Base-by-base conservation (phyloP, 179 eudicot genomes). In the Beta macrorhiza region DNA sequence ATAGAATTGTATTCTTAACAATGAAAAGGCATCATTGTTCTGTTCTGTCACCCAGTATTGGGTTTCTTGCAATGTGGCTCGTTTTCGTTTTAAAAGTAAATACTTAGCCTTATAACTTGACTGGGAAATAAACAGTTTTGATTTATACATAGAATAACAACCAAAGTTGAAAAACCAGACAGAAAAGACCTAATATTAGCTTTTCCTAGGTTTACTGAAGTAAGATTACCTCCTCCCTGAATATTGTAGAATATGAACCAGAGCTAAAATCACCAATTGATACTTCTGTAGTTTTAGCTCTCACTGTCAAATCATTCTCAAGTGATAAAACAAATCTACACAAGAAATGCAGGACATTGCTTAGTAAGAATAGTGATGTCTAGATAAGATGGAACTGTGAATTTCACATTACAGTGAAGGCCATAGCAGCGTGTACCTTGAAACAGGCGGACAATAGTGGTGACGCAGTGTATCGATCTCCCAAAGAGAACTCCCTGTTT, bases 401-500 rank as follows among this genome's bases (percentile, higher is more conserved):
- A 45, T 73, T 47, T 25, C 42, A 67, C 72, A 45, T 20, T 2
- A 29, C 13, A 83, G 25, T 45, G 37, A 53, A 78, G 56, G 75
- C 61, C 47, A 59, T 22, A 69, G 67, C 32, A 59, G 67, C 79
- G 52, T 13, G 73, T 86, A 96, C 99, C 99, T 93, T 37, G 99
- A 93, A 80, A 96, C 97, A 68, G 95, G 92, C 0, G 98, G 96
- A 75, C 98, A 94, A 79, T 96, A 96, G 76, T 96, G 97, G 87
- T 94, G 94, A 56, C 90, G 94, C 32, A 92, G 96, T 53, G 92
- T 89, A 80, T 96, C 98, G 45, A 96, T 88, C 81, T 96, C 99
- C 99, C 99, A 96, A 42, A 96, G 94, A 78, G 99, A 96, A 85
- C 99, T 96, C 81, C 93, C 99, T 96, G 96, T 80, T 75, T 51